Base-by-base conservation (phyloP, 345 rosid species). In the Eucalyptus globulus region DNA sequence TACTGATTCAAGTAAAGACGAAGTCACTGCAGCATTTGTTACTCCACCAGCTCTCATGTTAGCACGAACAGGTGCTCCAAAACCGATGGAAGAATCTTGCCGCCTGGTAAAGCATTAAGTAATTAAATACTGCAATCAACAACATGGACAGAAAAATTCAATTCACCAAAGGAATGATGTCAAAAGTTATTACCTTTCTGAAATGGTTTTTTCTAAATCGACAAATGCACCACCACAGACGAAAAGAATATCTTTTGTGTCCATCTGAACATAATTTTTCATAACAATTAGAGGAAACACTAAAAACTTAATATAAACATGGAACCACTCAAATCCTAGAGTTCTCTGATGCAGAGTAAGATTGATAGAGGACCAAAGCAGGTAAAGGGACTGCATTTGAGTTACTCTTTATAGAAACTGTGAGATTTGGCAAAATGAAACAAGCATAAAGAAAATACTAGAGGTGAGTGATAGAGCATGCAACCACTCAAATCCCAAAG, bases 1-100 rank as follows among this genome's bases (percentile, higher is more conserved):
- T 92, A 97, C 99, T 88, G 98, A 89, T 95, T 96, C 99, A 86
- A 97, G 95, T 92, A 97, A 94, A 90, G 98, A 95, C 37, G 99
- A 97, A 43, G 99, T 95, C 90, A 97, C 88, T 60, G 92, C 92
- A 86, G 99, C 96, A 93, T 92, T 92, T 50, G 93, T 95, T 86
- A 93, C 93, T 88, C 97, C 97, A 90, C 93, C 93, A 81, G 94
- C 91, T 92, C 98, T 95, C 98, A 97, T 97, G 93, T 93, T 97
- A 89, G 98, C 99, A 88, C 98, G 98, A 49, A 97, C 98, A 90
- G 99, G 98, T 90, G 98, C 99, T 92, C 99, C 99, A 92, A 97
- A 97, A 89, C 99, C 99, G 89, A 97, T 97, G 49, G 99, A 97
- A 76, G 99, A 95, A 92, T 95, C 99, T 93, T 97, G 99, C 50